phyloP scores from a whole-genome alignment of 768 basidiomycete genomes.

The Botryobasidium botryosum region DNA sequence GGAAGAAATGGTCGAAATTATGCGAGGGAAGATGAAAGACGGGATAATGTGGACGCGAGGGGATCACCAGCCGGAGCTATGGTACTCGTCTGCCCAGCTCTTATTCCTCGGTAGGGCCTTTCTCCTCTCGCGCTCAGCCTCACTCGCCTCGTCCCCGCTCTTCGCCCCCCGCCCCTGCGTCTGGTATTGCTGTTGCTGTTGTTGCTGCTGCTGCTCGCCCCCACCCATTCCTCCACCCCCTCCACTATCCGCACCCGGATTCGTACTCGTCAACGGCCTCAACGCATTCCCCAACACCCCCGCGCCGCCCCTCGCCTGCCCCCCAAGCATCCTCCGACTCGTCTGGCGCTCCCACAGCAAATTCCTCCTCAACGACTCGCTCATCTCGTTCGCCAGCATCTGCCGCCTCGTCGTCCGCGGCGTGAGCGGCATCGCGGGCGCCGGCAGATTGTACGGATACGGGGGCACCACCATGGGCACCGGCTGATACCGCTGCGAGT shows the following conservation, averaged over 20 bases:
- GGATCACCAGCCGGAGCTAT: no score
- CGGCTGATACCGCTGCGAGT: no score
- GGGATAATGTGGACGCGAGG: no score
- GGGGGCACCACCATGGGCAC: slow-evolving; percentile 10
- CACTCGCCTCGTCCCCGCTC: neutral
- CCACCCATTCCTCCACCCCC: no score
- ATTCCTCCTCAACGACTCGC: slow-evolving; percentile 67
- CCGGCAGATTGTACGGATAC: slow-evolving; percentile 58
- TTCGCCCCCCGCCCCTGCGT: no score
- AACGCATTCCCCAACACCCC: neutral
- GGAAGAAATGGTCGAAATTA: no score
- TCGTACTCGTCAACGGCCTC: neutral
- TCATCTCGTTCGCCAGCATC: slow-evolving; percentile 74
- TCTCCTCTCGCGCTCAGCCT: neutral
- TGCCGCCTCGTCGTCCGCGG: slow-evolving; percentile 70
- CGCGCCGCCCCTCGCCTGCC: neutral
- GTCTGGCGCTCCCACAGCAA: slow-evolving; percentile 47
- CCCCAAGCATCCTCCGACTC: slow-evolving; percentile 10
- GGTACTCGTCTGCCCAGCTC: no score
- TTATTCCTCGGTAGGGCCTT: no score
- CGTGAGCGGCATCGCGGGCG: slow-evolving; percentile 47
- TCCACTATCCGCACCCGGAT: no score
- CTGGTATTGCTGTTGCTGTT: no score
- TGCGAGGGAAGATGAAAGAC: no score
- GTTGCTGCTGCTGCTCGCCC: no score